Base-by-base conservation (phyloP, 2,329 filamentous ascomycete genomes). In the Grosmannia huntii region DNA sequence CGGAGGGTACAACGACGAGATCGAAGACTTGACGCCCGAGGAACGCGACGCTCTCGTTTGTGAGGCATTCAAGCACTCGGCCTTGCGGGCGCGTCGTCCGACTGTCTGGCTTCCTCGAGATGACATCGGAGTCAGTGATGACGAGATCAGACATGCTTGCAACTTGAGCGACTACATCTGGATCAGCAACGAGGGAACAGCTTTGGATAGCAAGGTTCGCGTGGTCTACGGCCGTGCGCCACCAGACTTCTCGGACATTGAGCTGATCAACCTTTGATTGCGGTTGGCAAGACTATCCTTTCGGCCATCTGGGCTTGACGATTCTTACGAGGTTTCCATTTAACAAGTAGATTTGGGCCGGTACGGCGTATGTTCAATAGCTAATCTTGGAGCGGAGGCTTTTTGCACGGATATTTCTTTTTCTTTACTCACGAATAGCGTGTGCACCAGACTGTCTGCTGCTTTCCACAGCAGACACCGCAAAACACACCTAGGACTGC, bases 61-160 rank as follows among this genome's bases (percentile, higher is more conserved):
- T 57, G 86, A 90, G 66, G 90, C 92, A 0, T 99, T 99, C 71
- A 86, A 91, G 72, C 94, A 99, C 67, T 85, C 85, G 38, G 94
- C 94, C 0, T 77, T 96, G 44, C 84, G 94, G 10, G 89, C 91
- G 1, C 82, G 87, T 56, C 81, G 90, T 57, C 94, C 94, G 0
- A 89, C 89, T 0, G 85, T 99, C 28, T 99, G 94, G 94, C 89
- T 99, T 51, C 94, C 94, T 0, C 83, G 86, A 12, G 94, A 99
- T 67, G 87, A 94, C 64, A 72, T 97, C 5, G 94, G 94, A 5
- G 82, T 99, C 59, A 90, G 88, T 63, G 90, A 95, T 65, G 92
- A 97, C 64, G 94, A 99, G 74, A 86, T 97, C 51, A 78, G 79
- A 66, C 79, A 88, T 41, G 96, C 90, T 7, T 80, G 85, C 63